Conservation (phyloP, 2,329 filamentous ascomycete genomes). For the Aspergillus fumigatus region DNA sequence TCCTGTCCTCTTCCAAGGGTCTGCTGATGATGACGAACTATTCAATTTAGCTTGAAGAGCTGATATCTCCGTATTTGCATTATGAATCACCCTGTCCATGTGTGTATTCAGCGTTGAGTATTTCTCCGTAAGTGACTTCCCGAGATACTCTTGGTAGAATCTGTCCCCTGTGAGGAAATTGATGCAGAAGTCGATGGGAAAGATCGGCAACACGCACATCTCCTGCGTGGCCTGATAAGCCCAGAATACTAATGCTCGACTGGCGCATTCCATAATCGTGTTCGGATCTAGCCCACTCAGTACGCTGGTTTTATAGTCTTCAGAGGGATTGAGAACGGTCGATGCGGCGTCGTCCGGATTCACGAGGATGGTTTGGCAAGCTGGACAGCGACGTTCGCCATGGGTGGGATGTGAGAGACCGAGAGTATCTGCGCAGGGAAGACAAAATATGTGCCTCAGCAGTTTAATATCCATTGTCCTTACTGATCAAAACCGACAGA, state of each 20-base stretch:
- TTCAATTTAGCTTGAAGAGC: slow-evolving; percentile 61
- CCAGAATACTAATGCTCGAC: slow-evolving; percentile 76
- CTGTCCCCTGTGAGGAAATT: slow-evolving; percentile 37
- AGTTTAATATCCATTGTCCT: slow-evolving; percentile 7
- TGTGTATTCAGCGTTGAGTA: slow-evolving; percentile 61
- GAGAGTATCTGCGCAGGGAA: slow-evolving; percentile 63
- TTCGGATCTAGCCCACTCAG: slow-evolving; percentile 77
- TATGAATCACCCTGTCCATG: slow-evolving; percentile 67
- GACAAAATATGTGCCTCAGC: slow-evolving; percentile 77
- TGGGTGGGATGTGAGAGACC: slow-evolving; percentile 56
- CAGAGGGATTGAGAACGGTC: slow-evolving; percentile 68
- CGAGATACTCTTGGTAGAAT: slow-evolving; percentile 71
- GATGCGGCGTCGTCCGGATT: slow-evolving; percentile 72
- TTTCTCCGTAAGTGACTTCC: slow-evolving; percentile 68
- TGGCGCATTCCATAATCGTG: slow-evolving; percentile 80
- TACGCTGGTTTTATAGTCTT: slow-evolving; percentile 86
- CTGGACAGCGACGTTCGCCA: slow-evolving; percentile 63
- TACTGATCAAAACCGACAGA: slow-evolving; percentile 3
- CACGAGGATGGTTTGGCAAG: slow-evolving; percentile 63
- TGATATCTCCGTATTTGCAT: slow-evolving; percentile 70
- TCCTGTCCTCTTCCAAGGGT: neutral
- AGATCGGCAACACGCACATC: slow-evolving; percentile 53
- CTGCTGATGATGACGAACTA: slow-evolving; percentile 43
- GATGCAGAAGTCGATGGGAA: neutral
- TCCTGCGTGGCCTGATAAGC: slow-evolving; percentile 81